These are phyloP conservation scores for Trichosporon ovoides DNA, from an alignment of 1,284 basidiomycete species.

Conservation along the genomic window DNA sequence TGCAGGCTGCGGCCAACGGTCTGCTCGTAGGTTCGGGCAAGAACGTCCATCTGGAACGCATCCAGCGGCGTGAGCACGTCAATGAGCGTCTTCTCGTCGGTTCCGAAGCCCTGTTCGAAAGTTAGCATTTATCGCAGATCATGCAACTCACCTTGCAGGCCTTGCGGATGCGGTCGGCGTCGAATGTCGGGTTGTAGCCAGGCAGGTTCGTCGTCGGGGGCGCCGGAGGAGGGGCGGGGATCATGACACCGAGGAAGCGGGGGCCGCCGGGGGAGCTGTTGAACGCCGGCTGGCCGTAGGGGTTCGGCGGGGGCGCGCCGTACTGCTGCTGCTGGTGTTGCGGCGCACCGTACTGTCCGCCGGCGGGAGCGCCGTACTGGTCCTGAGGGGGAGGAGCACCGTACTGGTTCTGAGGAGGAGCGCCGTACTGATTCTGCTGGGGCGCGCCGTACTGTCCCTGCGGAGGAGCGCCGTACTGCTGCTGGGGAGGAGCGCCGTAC, in stretches of 20 bases:
- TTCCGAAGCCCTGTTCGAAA: constrained; percentile 49
- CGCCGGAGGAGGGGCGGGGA: constrained; percentile 45
- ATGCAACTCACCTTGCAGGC: constrained; percentile 43
- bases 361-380: constrained; percentile 14
- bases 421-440: constrained; percentile 11
- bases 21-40: constrained; percentile 45
- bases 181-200: constrained; percentile 46
- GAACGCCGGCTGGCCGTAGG: constrained; percentile 12
- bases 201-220: constrained; percentile 32
- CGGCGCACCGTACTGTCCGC: constrained; percentile 21
- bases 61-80: constrained; percentile 43
- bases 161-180: constrained; percentile 46
- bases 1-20: constrained; percentile 38
- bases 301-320: constrained; percentile 15
- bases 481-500: constrained; percentile 18
- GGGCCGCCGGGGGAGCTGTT: constrained; percentile 21
- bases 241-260: constrained; percentile 38
- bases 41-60: constrained; percentile 46
- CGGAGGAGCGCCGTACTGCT: constrained; percentile 13
- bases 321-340: constrained; percentile 17
- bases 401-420: constrained; percentile 15
- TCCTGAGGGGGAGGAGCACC: constrained; percentile 15
- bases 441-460: constrained; percentile 16
- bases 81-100: constrained; percentile 46
- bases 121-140: no score